A percentile compares a stretch with the other conserved stretches of the same genome.
Conservation (phyloP, 2,329 filamentous ascomycete species). For the Sporothrix schenckii region DNA sequence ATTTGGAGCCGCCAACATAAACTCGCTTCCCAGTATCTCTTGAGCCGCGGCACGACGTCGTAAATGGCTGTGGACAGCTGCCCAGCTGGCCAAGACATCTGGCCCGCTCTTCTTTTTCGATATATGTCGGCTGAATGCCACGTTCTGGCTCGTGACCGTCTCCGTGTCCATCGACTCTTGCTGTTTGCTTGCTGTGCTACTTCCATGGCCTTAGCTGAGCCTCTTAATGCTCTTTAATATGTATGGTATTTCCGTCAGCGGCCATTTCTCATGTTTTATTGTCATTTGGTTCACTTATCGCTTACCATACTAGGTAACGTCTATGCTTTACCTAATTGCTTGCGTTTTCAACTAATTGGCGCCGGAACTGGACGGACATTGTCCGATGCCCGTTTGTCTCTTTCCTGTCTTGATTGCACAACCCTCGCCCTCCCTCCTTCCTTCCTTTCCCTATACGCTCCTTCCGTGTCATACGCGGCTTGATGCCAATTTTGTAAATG, state of each 20-base stretch:
- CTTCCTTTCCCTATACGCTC: neutral
- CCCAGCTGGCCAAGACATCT: conserved; percentile 8
- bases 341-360: neutral
- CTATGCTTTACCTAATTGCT: neutral
- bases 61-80: conserved; percentile 11
- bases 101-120: neutral
- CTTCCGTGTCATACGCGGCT: conserved; percentile 18
- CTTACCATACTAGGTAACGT: neutral
- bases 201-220: neutral
- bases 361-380: neutral
- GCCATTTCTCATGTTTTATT: neutral
- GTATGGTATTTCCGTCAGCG: neutral
- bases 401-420: conserved; percentile 10
- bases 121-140: conserved; percentile 21
- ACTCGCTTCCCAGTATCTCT: conserved; percentile 15
- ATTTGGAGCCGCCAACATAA: conserved; percentile 20
- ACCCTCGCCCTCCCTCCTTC: neutral
- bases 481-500: neutral
- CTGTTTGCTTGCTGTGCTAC: neutral
- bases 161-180: neutral
- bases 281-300: neutral
- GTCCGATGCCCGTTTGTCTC: neutral
- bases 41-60: conserved; percentile 2
- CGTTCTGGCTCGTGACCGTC: conserved; percentile 1
- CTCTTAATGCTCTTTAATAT: neutral